Evolutionary conservation across 192 early-diverging fungal genomes (phyloP).

Genomic region (Chytriomyces hyalinus): DNA sequence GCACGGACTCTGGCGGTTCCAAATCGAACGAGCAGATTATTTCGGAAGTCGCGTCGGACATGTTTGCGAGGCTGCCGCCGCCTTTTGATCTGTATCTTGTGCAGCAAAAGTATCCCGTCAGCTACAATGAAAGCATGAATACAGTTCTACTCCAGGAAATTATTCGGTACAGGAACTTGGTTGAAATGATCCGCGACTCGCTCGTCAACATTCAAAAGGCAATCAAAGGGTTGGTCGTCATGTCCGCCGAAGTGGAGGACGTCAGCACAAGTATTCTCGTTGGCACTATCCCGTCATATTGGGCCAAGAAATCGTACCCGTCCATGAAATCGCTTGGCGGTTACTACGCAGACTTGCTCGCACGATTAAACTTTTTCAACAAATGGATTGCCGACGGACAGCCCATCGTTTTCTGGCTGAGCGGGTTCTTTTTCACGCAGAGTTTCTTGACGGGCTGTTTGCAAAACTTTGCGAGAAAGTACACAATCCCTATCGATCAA

Average conservation of each 20-base stretch:
- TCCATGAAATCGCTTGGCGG: slow-evolving; percentile 62
- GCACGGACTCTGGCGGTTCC: slow-evolving; percentile 47
- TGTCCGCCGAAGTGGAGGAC: slow-evolving; percentile 66
- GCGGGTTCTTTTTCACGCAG: slow-evolving; percentile 71
- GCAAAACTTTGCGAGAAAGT: slow-evolving; percentile 64
- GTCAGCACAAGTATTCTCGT: slow-evolving; percentile 60
- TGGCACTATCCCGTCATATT: slow-evolving; percentile 57
- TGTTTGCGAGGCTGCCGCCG: slow-evolving; percentile 56
- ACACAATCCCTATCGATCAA: slow-evolving; percentile 67
- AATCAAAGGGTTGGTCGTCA: slow-evolving; percentile 66
- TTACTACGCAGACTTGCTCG: slow-evolving; percentile 60
- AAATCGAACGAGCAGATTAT: slow-evolving; percentile 62
- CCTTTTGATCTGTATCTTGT: slow-evolving; percentile 54
- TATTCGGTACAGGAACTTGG: slow-evolving; percentile 59
- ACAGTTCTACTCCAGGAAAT: slow-evolving; percentile 67
- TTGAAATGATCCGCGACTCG: slow-evolving; percentile 59
- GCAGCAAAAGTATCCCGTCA: slow-evolving; percentile 60
- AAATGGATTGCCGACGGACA: slow-evolving; percentile 65
- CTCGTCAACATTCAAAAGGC: slow-evolving; percentile 67
- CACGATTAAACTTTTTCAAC: slow-evolving; percentile 55
- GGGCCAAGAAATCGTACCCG: slow-evolving; percentile 66
- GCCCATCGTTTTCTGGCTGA: slow-evolving; percentile 68
- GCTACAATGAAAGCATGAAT: slow-evolving; percentile 67
- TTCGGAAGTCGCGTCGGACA: slow-evolving; percentile 60
- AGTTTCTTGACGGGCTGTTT: slow-evolving; percentile 64